Evolutionary conservation across 345 rosid species (phyloP).

Genomic region (Cardamine chenopodiifolia): DNA sequence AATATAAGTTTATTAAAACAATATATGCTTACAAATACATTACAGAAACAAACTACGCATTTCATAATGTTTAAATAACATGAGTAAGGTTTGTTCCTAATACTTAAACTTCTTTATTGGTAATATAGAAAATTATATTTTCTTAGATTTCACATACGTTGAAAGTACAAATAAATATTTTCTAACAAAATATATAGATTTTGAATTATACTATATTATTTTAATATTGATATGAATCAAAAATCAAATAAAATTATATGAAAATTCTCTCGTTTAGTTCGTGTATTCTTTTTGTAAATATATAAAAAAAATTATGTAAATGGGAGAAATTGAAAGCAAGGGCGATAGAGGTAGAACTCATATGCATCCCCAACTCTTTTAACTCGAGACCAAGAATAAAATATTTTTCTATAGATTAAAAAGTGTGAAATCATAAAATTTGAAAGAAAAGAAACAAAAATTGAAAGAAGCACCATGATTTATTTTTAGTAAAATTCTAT

Average conservation of each 20-base stretch:
- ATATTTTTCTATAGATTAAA: background rate
- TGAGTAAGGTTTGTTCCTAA: background rate
- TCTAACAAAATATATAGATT: too few relatives aligned
- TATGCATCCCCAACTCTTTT: background rate
- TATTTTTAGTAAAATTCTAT: background rate
- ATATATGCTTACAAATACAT: background rate
- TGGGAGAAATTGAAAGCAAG: background rate
- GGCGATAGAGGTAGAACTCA: background rate
- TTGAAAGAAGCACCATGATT: background rate
- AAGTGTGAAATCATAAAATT: background rate
- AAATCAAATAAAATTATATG: background rate
- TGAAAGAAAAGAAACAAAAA: background rate
- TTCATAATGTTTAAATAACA: too few relatives aligned
- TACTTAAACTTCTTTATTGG: too few relatives aligned
- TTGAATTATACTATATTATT: too few relatives aligned
- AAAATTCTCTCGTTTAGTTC: background rate
- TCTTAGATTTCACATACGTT: too few relatives aligned
- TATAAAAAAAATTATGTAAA: too few relatives aligned
- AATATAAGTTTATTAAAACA: too few relatives aligned
- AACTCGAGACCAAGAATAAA: background rate
- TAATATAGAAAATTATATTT: too few relatives aligned
- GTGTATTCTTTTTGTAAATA: too few relatives aligned
- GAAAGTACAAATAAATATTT: too few relatives aligned
- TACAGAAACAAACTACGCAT: background rate
- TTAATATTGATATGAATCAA: background rate